Base-by-base conservation (phyloP, 129 eudicot genomes). In the Ambrosia artemisiifolia region DNA sequence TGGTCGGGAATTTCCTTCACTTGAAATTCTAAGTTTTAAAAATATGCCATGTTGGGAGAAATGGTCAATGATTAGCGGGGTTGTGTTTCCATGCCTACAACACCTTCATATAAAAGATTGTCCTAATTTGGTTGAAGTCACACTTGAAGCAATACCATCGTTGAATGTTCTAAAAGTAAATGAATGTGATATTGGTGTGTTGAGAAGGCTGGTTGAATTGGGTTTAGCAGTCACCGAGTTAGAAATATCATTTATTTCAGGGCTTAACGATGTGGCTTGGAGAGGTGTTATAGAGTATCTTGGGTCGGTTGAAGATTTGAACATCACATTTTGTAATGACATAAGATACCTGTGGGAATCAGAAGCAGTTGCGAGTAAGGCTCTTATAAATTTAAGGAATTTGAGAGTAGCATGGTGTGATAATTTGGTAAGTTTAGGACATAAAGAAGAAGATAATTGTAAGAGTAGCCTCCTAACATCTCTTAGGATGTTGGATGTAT, bases 271-370 rank as follows among this genome's bases (percentile, higher is more conserved):
- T 70, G 51, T 10, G 20, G 75, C 3, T 20, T 70, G 75, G 75
- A 38, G 65, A 70, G 53, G 34, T 70, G 65, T 70, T 11, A 53
- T 53, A 6, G 17, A 34, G 19, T 2, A 70, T 70, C 20, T 53
- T 70, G 50, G 51, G 51, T 51, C 19, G 4, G 38, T 70, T 35
- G 51, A 70, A 54, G 65, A 35, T 36, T 28, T 70, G 36, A 5
- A 0, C 1, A 70, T 70, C 1, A 70, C 54, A 10, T 0, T 0
- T 2, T 5, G 75, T 70, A 19, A 70, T 18, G 65, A 70, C 18
- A 70, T 70, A 54, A 70, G 50, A 36, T 70, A 54, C 16, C 6
- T 70, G 65, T 70, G 65, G 75, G 65, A 70, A 36, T 70, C 74
- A 17, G 64, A 35, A 51, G 64, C 18, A 1, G 5, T 0, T 7